Conservation (phyloP, 441 rosid genomes). For the Syzygium syzygioides region DNA sequence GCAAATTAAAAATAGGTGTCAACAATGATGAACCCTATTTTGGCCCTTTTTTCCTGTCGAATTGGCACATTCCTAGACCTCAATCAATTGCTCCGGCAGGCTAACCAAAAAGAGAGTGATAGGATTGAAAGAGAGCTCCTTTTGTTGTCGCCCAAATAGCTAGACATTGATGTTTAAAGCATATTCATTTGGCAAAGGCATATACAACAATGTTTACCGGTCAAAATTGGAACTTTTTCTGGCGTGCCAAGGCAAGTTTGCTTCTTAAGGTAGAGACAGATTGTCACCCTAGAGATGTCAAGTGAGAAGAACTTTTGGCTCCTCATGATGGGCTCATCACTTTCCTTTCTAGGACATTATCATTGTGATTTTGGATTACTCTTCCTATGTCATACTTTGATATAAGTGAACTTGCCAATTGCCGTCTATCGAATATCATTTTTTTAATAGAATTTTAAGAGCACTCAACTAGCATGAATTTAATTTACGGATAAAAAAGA, state of each 20-base stretch:
- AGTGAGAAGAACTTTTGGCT: neutral
- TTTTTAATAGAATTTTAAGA: neutral
- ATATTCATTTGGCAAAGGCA: neutral
- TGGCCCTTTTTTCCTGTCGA: neutral
- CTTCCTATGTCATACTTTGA: neutral
- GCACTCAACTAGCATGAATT: neutral
- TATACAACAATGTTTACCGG: neutral
- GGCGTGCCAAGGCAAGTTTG: neutral
- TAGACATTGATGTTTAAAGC: neutral
- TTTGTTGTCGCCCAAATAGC: neutral
- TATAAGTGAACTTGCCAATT: neutral
- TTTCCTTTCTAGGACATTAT: neutral
- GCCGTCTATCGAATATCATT: neutral
- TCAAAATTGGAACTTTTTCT: neutral
- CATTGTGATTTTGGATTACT: neutral
- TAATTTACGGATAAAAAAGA: too few relatives aligned
- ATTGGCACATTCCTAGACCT: neutral
- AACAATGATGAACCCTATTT: neutral
- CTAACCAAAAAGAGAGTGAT: neutral
- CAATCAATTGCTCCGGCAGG: neutral
- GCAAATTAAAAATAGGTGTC: too few relatives aligned
- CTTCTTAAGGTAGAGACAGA: neutral
- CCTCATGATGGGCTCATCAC: neutral
- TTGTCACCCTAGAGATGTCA: neutral
- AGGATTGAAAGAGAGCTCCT: neutral